These are phyloP conservation scores for Bassia scoparia DNA, from an alignment of 148 eudicot species.

Conservation along the genomic window DNA sequence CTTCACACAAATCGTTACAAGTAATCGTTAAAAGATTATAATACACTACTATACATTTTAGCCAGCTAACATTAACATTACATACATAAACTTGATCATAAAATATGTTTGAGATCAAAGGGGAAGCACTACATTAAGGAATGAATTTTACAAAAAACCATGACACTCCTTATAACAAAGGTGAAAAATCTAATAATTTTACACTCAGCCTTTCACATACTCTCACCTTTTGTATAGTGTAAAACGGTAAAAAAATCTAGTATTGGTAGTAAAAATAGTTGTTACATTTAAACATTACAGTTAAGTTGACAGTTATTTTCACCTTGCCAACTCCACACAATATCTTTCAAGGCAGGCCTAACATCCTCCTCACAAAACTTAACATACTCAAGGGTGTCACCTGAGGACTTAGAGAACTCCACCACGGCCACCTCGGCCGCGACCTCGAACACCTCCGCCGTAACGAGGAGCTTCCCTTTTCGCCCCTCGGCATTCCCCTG, in stretches of 20 bases:
- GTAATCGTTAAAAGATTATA: too few relatives aligned
- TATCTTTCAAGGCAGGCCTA: conserved; percentile 70
- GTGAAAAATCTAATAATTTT: not conserved
- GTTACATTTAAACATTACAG: conserved; percentile 18
- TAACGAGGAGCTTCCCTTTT: conserved; percentile 57
- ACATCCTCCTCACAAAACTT: conserved; percentile 75
- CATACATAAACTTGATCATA: not conserved
- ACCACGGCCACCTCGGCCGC: conserved; percentile 83
- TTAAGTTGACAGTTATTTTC: conserved; percentile 33
- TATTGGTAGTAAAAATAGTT: conserved; percentile 3
- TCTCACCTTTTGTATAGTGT: not conserved
- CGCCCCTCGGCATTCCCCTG: conserved; percentile 58
- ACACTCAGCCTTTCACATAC: not conserved
- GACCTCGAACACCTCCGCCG: conserved; percentile 82
- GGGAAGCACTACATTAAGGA: not conserved
- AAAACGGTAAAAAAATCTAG: not conserved
- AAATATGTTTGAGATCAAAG: not conserved
- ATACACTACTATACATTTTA: not conserved
- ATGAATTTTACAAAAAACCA: not conserved
- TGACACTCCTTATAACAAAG: not conserved
- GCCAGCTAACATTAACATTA: not conserved
- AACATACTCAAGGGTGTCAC: conserved; percentile 78
- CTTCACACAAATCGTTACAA: too few relatives aligned
- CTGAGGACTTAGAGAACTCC: conserved; percentile 71
- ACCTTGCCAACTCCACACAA: conserved; percentile 97